phyloP scores from a whole-genome alignment of 164 flowering plant species.

The Vitis cinerea region DNA sequence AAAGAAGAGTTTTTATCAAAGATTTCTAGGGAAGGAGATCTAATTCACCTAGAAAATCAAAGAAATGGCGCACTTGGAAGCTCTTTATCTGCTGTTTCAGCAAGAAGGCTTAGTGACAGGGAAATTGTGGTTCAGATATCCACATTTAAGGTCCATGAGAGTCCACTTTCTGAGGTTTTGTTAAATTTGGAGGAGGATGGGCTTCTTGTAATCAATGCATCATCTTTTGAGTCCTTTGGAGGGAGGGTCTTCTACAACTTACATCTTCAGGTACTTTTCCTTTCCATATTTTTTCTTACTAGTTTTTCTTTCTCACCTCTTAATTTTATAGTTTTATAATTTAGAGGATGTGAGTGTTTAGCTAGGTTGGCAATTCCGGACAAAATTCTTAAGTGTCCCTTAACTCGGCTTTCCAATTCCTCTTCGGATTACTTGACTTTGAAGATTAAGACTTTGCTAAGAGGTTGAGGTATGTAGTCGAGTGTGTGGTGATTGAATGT shows the following conservation, averaged over 20 bases:
- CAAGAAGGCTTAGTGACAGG: slow-evolving; percentile 29
- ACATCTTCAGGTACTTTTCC: slow-evolving; percentile 46
- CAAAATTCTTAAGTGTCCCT: no score
- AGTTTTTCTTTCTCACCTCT: no score
- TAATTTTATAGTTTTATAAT: no score
- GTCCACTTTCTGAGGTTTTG: slow-evolving; percentile 32
- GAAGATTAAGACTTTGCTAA: no score
- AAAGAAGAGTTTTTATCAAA: slow-evolving; percentile 42
- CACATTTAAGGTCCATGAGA: slow-evolving; percentile 7
- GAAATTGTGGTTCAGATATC: slow-evolving; percentile 56
- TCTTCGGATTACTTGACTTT: no score
- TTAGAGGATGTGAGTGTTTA: no score
- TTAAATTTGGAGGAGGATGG: slow-evolving; percentile 42
- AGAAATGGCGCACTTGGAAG: neutral
- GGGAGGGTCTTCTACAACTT: slow-evolving; percentile 44
- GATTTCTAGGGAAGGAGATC: slow-evolving; percentile 20
- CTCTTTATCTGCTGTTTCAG: slow-evolving; percentile 24
- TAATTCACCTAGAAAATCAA: neutral
- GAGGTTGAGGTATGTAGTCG: no score
- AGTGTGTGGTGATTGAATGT: no score
- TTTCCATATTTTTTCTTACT: no score
- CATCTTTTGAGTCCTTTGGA: slow-evolving; percentile 34
- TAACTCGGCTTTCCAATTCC: no score
- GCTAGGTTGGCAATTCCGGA: no score
- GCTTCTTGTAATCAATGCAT: slow-evolving; percentile 37